Conservation (phyloP, 345 rosid species). For the Lumnitzera littorea region DNA sequence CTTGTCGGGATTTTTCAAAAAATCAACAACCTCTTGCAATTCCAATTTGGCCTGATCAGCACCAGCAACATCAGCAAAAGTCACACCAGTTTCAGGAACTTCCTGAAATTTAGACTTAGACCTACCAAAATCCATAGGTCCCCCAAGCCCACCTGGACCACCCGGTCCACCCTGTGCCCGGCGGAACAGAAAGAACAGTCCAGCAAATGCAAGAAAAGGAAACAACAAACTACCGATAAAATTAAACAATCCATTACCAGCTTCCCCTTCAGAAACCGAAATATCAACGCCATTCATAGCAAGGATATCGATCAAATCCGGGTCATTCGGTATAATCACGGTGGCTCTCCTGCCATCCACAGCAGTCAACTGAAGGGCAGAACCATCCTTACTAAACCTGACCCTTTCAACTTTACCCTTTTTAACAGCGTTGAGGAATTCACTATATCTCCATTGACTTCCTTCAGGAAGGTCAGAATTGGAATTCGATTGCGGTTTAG, state of each 20-base stretch:
- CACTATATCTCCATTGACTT: conserved; percentile 21
- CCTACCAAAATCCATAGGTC: conserved; percentile 22
- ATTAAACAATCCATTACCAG: conserved; percentile 18
- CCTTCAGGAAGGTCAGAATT: conserved; percentile 24
- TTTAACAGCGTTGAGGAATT: conserved; percentile 21
- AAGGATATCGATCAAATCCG: conserved; percentile 18
- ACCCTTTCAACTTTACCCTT: conserved; percentile 24
- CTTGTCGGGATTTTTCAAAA: conserved; percentile 36
- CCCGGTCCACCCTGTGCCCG: conserved; percentile 23
- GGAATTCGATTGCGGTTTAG: conserved; percentile 25
- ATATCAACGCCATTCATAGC: conserved; percentile 26
- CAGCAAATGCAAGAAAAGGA: conserved; percentile 17
- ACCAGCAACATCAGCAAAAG: conserved; percentile 35
- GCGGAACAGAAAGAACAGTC: conserved; percentile 19
- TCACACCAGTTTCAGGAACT: conserved; percentile 24
- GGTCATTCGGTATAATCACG: conserved; percentile 19
- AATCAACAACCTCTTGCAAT: conserved; percentile 25
- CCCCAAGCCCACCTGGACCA: conserved; percentile 24
- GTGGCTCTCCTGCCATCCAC: conserved; percentile 21
- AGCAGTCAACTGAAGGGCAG: conserved; percentile 21
- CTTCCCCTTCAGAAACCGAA: conserved; percentile 22
- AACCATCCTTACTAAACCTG: conserved; percentile 25
- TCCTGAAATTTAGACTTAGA: conserved; percentile 27
- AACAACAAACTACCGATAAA: conserved; percentile 18
- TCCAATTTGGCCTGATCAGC: conserved; percentile 36